Percentiles rank a stretch among this genome's conserved stretches.
Conservation (phyloP, 495 filamentous ascomycete genomes). For the Evernia prunastri region DNA sequence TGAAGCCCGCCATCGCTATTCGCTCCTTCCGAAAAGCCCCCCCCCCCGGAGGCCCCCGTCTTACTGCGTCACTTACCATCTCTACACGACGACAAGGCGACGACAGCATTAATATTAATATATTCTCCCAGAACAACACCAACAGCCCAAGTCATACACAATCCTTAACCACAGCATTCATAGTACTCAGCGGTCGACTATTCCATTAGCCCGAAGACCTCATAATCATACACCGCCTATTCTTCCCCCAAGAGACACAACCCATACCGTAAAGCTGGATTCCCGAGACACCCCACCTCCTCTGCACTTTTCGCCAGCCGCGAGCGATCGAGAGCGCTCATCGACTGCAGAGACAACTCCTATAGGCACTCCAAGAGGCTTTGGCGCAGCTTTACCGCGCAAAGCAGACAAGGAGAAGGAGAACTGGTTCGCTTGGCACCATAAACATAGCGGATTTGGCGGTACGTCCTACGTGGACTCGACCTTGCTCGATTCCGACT, state of each 20-base stretch:
- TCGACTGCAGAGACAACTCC: constrained; percentile 41
- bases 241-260: constrained; percentile 8
- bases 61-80: background rate
- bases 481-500: constrained; percentile 33
- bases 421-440: constrained; percentile 36
- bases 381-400: constrained; percentile 37
- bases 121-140: background rate
- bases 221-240: constrained; percentile 10
- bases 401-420: constrained; percentile 40
- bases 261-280: constrained; percentile 40
- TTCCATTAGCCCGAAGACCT: background rate
- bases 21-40: background rate
- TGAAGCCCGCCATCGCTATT: background rate
- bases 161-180: constrained; percentile 17
- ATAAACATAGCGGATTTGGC: constrained; percentile 31
- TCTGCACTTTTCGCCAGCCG: constrained; percentile 35
- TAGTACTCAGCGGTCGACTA: constrained; percentile 1
- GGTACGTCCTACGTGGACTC: constrained; percentile 33
- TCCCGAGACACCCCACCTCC: constrained; percentile 39
- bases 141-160: background rate
- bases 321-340: constrained; percentile 38
- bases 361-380: constrained; percentile 41
- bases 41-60: no score
- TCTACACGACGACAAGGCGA: background rate
- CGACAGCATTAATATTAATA: background rate